Percentiles rank a stretch among this genome's conserved stretches.
Conservation (phyloP, 1,284 basidiomycete species). For the Rhodotorula sp. region DNA sequence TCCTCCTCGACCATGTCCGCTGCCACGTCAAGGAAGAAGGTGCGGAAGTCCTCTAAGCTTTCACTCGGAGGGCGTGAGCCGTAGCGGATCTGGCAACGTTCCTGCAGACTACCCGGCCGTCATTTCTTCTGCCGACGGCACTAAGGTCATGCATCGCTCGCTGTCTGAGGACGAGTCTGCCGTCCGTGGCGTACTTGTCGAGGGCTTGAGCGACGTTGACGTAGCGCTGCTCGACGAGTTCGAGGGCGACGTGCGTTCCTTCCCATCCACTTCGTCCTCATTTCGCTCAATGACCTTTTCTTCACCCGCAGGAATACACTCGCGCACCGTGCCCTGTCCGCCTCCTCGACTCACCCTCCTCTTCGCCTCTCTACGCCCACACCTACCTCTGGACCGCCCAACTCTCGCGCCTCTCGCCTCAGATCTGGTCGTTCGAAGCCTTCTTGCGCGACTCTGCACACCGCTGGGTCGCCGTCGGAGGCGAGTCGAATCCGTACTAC, state of each 20-base stretch:
- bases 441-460: constrained; percentile 67
- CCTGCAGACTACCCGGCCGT: constrained; percentile 73
- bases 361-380: constrained; percentile 54
- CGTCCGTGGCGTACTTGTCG: constrained; percentile 69
- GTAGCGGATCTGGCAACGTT: neutral
- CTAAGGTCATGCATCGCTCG: constrained; percentile 45
- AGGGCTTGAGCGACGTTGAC: constrained; percentile 62
- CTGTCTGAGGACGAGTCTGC: constrained; percentile 56
- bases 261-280: neutral
- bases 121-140: constrained; percentile 57
- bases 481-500: constrained; percentile 48
- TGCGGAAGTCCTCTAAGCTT: neutral
- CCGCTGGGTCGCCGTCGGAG: constrained; percentile 67
- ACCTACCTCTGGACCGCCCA: constrained; percentile 69
- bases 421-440: constrained; percentile 71
- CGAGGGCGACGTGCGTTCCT: constrained; percentile 67
- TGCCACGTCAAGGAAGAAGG: constrained; percentile 58
- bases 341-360: constrained; percentile 18
- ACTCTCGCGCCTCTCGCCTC: constrained; percentile 54
- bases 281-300: neutral
- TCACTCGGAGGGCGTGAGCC: neutral
- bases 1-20: constrained; percentile 68
- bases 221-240: constrained; percentile 66
- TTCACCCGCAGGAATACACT: constrained; percentile 63
- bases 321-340: constrained; percentile 57